A percentile compares a stretch with the other conserved stretches of the same genome.
Evolutionary conservation across 2,329 filamentous ascomycete genomes (phyloP).

Genomic region (Coniochaeta prunicola): DNA sequence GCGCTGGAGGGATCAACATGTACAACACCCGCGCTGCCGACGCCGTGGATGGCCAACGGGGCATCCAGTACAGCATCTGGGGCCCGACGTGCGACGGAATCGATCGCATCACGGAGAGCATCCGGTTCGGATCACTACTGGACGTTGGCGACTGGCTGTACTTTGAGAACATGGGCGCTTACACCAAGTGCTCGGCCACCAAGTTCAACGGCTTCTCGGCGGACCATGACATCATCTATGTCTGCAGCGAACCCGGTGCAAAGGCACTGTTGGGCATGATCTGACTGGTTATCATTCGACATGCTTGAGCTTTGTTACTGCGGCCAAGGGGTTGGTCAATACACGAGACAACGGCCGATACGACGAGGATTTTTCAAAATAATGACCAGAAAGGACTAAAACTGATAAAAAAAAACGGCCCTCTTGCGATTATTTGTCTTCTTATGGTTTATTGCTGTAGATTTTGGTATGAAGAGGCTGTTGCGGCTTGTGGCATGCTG

Average conservation of each 20-base stretch:
- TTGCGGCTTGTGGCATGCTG: neutral
- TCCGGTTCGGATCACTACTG: constrained; percentile 67
- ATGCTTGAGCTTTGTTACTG: neutral
- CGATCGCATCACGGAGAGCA: constrained; percentile 82
- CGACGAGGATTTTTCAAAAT: neutral
- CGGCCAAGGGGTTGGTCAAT: neutral
- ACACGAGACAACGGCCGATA: neutral
- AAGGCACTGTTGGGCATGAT: constrained; percentile 53
- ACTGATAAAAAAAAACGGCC: neutral
- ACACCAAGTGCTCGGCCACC: constrained; percentile 96
- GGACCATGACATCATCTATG: constrained; percentile 85
- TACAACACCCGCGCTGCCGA: constrained; percentile 44
- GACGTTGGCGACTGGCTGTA: constrained; percentile 97
- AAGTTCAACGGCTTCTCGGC: constrained; percentile 97
- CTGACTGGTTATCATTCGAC: neutral
- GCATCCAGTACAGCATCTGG: constrained; percentile 90
- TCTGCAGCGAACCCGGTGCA: constrained; percentile 88
- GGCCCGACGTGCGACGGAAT: constrained; percentile 97
- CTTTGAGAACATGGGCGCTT: constrained; percentile 98
- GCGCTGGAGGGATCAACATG: constrained; percentile 48
- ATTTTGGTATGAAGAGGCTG: neutral
- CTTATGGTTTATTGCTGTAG: neutral
- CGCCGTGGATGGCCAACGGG: constrained; percentile 26
- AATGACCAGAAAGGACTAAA: neutral
- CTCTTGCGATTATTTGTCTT: neutral